phyloP scores from a whole-genome alignment of 306 rosid genomes.

The Trifolium repens region DNA sequence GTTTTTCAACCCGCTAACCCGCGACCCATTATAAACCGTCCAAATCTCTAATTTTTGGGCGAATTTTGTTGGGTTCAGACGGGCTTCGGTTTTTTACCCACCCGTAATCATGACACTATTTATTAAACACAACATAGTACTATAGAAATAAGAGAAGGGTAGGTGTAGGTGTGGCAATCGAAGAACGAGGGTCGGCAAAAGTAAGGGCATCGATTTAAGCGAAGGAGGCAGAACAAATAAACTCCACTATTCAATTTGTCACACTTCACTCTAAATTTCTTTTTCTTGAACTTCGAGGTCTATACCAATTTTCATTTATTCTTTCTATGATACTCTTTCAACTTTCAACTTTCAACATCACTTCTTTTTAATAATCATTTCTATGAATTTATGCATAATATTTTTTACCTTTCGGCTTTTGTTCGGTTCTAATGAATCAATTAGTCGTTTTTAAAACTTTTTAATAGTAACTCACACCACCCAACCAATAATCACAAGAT shows the following conservation, averaged over 20 bases:
- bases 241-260: not conserved
- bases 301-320: slow-evolving; percentile 31
- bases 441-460: not conserved
- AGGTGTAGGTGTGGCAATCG: slow-evolving; percentile 17
- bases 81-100: too few relatives aligned
- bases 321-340: slow-evolving; percentile 25
- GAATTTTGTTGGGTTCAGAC: too few relatives aligned
- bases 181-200: slow-evolving; percentile 55
- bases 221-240: slow-evolving; percentile 18
- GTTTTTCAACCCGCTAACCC: too few relatives aligned
- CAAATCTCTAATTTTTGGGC: too few relatives aligned
- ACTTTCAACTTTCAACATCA: not conserved
- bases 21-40: too few relatives aligned
- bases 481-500: not conserved
- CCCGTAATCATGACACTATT: too few relatives aligned
- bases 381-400: not conserved
- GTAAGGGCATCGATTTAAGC: slow-evolving; percentile 53
- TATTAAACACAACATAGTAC: too few relatives aligned
- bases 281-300: slow-evolving; percentile 25
- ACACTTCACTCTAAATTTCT: slow-evolving; percentile 32
- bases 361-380: not conserved
- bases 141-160: not conserved
- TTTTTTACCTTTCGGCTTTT: not conserved
- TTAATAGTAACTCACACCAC: not conserved
- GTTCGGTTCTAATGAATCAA: not conserved